Percentiles rank a stretch among this genome's conserved stretches.
These are phyloP conservation scores for Lunasporangiospora selenospora DNA, from an alignment of 192 early-diverging fungal genomes.

Conservation along the genomic window DNA sequence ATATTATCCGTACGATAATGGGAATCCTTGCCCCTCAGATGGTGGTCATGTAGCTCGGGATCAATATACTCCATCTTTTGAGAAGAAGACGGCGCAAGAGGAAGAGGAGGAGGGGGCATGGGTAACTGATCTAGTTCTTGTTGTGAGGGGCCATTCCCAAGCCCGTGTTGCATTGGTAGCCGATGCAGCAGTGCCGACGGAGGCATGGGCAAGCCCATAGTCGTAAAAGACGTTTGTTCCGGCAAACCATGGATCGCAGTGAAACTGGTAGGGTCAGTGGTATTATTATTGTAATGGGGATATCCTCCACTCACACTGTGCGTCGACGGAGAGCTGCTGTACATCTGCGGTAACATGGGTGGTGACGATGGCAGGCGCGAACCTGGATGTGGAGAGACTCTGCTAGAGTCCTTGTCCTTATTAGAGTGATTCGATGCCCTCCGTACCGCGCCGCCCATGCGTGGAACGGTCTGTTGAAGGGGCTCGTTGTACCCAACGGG, in stretches of 20 bases:
- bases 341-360: conserved; percentile 8
- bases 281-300: conserved; percentile 10
- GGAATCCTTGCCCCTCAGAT: too few relatives aligned
- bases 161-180: neutral
- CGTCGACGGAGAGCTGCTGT: too few relatives aligned
- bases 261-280: neutral
- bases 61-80: too few relatives aligned
- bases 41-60: too few relatives aligned
- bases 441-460: conserved; percentile 15
- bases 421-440: neutral
- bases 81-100: too few relatives aligned
- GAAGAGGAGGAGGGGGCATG: too few relatives aligned
- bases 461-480: neutral
- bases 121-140: neutral
- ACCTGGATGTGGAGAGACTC: neutral
- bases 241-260: too few relatives aligned
- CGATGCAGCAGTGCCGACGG: conserved; percentile 5
- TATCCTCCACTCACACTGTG: conserved; percentile 36
- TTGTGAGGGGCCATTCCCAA: neutral
- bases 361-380: neutral
- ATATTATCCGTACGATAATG: too few relatives aligned
- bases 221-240: neutral
- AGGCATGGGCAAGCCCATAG: neutral
- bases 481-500: conserved; percentile 2
- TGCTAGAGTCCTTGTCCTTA: neutral